phyloP scores from a whole-genome alignment of 768 basidiomycete species.

The Hydnomerulius pinastri region DNA sequence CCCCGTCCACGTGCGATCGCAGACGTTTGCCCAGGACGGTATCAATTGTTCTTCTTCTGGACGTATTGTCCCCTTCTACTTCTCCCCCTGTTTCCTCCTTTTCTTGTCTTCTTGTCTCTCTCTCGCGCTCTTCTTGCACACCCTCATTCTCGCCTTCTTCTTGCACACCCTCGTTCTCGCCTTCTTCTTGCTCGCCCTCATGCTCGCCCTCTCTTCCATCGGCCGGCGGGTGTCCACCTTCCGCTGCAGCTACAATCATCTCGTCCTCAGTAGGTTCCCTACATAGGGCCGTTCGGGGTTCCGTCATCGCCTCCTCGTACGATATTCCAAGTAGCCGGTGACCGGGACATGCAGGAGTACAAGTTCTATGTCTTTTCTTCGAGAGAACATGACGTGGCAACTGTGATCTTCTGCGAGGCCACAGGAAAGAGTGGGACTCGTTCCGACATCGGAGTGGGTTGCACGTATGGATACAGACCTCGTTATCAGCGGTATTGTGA shows the following conservation, averaged over 20 bases:
- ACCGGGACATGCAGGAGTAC: constrained; percentile 22
- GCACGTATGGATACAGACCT: constrained; percentile 30
- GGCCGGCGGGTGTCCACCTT: neutral
- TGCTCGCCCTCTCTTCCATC: neutral
- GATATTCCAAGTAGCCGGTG: constrained; percentile 20
- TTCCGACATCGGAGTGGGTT: constrained; percentile 25
- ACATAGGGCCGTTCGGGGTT: constrained; percentile 24
- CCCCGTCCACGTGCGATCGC: constrained; percentile 11
- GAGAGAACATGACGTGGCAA: constrained; percentile 29
- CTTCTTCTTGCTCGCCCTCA: neutral
- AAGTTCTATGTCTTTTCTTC: constrained; percentile 19
- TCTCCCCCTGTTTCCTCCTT: neutral
- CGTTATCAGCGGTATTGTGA: constrained; percentile 14
- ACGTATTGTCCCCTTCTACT: neutral
- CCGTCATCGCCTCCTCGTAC: constrained; percentile 15
- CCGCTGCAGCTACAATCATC: constrained; percentile 15
- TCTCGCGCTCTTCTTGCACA: constrained; percentile 11
- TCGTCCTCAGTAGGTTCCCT: constrained; percentile 23
- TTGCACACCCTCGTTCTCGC: neutral
- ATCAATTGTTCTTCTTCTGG: neutral
- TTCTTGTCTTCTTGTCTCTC: neutral
- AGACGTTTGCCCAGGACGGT: constrained; percentile 16
- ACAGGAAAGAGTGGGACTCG: constrained; percentile 27
- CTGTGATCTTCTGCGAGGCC: constrained; percentile 20
- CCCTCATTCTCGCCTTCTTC: neutral